Evolutionary conservation across 1,284 basidiomycete genomes (phyloP).

Genomic region (Xerocomus amazonicus): DNA sequence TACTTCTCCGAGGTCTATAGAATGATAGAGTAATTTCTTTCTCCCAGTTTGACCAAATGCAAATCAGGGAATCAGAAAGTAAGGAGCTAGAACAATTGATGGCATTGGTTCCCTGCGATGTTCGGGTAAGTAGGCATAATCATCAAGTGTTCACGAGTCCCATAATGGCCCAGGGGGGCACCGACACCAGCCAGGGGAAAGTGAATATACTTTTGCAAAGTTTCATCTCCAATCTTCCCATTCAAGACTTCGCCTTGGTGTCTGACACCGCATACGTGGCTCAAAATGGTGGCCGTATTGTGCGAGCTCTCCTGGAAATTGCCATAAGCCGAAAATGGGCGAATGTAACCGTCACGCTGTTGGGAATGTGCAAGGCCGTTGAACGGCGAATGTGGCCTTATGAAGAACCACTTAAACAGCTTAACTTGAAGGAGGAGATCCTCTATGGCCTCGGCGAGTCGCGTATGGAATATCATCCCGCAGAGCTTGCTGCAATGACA

Average conservation of each 20-base stretch:
- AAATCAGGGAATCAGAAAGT: constrained; percentile 87
- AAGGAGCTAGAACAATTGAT: constrained; percentile 78
- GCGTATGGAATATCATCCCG: constrained; percentile 80
- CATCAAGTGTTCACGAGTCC: not conserved
- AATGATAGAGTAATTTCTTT: not conserved
- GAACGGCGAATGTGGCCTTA: constrained; percentile 95
- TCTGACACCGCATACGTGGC: constrained; percentile 94
- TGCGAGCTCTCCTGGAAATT: constrained; percentile 92
- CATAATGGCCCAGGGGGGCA: constrained; percentile 55
- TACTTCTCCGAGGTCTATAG: not conserved
- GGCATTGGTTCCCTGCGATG: constrained; percentile 73
- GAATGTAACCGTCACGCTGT: constrained; percentile 73
- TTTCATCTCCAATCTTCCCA: constrained; percentile 75
- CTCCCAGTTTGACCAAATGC: constrained; percentile 87
- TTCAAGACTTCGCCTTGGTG: constrained; percentile 96
- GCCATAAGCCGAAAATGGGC: constrained; percentile 92
- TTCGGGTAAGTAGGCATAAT: constrained; percentile 49
- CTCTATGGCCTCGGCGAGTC: constrained; percentile 78
- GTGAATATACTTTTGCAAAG: constrained; percentile 96
- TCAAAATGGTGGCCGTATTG: constrained; percentile 92
- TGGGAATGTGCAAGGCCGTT: constrained; percentile 91
- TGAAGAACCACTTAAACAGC: constrained; percentile 88
- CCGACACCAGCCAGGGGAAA: constrained; percentile 74
- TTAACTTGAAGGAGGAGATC: constrained; percentile 74
- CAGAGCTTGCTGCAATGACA: constrained; percentile 74